phyloP scores from a whole-genome alignment of 2,329 filamentous ascomycete genomes.

The Neoarthrinium moseri region DNA sequence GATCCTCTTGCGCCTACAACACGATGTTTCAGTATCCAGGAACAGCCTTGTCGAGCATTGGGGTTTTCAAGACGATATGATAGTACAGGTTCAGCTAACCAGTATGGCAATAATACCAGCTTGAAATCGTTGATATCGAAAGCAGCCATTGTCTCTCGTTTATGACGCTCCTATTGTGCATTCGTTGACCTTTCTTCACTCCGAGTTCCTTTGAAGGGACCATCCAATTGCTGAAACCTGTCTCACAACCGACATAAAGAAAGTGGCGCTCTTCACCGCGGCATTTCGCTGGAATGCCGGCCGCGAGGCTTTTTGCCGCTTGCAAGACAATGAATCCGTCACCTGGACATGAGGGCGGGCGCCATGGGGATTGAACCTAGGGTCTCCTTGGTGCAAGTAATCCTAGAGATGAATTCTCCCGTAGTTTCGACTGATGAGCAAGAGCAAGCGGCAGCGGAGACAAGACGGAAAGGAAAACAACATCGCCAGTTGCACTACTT shows the following conservation, averaged over 20 bases:
- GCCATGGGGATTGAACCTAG: too few species aligned
- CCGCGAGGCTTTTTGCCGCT: slow-evolving; percentile 5
- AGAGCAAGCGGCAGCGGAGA: too few species aligned
- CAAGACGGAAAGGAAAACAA: neutral
- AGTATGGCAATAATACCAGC: neutral
- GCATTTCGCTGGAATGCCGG: neutral
- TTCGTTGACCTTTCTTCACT: neutral
- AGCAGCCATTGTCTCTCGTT: neutral
- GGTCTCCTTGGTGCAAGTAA: neutral
- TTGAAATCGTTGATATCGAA: neutral
- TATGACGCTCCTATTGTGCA: neutral
- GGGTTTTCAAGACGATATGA: slow-evolving; percentile 53
- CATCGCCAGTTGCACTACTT: too few species aligned
- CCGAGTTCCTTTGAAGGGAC: neutral
- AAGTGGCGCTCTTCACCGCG: neutral
- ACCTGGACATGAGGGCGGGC: neutral
- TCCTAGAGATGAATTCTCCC: neutral
- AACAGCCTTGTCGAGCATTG: slow-evolving; percentile 54
- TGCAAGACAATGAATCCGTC: slow-evolving; percentile 9
- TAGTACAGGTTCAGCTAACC: too few species aligned
- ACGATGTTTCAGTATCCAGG: slow-evolving; percentile 58
- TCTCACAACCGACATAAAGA: neutral
- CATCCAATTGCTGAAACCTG: neutral
- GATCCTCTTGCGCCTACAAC: slow-evolving; percentile 65
- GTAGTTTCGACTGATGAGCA: neutral